Evolutionary conservation across 1,139 yeast genomes (phyloP).

Genomic region (Debaryomyces robertsiae): DNA sequence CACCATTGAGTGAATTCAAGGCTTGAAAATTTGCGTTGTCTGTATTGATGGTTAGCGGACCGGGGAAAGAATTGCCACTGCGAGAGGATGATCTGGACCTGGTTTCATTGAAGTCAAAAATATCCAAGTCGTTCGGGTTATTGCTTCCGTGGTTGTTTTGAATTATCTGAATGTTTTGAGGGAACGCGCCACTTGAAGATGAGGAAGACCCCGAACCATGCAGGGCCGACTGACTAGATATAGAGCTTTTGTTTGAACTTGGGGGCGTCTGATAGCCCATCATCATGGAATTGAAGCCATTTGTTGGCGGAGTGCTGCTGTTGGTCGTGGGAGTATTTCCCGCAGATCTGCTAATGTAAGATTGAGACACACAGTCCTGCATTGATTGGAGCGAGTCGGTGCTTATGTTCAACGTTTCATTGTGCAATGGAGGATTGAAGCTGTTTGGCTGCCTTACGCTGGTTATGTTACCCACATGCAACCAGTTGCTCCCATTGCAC

Average conservation of each 20-base stretch:
- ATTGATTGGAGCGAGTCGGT: conserved; percentile 49
- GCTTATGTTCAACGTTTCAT: conserved; percentile 31
- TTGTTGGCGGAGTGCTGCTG: conserved; percentile 8
- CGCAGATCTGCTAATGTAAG: conserved; percentile 39
- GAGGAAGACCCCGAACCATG: conserved; percentile 17
- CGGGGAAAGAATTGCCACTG: conserved; percentile 31
- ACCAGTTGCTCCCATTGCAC: conserved; percentile 40
- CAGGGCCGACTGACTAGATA: conserved; percentile 26
- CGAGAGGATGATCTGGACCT: conserved; percentile 31
- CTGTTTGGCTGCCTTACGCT: conserved; percentile 31
- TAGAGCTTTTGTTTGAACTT: conserved; percentile 38
- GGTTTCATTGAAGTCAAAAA: conserved; percentile 25
- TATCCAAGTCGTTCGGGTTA: conserved; percentile 25
- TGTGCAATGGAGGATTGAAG: conserved; percentile 15
- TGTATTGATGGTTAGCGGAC: conserved; percentile 45
- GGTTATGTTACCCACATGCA: conserved; percentile 49
- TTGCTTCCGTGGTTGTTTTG: conserved; percentile 20
- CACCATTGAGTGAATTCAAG: conserved; percentile 25
- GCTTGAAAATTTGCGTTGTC: conserved; percentile 37
- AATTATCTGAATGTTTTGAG: conserved; percentile 19
- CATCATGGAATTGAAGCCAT: conserved; percentile 37
- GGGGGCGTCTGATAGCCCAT: conserved; percentile 51
- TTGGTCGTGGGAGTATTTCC: conserved; percentile 8
- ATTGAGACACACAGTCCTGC: conserved; percentile 49
- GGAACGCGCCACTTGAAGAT: conserved; percentile 1